Base-by-base conservation (phyloP, 306 rosid species). In the Bauhinia variegata region DNA sequence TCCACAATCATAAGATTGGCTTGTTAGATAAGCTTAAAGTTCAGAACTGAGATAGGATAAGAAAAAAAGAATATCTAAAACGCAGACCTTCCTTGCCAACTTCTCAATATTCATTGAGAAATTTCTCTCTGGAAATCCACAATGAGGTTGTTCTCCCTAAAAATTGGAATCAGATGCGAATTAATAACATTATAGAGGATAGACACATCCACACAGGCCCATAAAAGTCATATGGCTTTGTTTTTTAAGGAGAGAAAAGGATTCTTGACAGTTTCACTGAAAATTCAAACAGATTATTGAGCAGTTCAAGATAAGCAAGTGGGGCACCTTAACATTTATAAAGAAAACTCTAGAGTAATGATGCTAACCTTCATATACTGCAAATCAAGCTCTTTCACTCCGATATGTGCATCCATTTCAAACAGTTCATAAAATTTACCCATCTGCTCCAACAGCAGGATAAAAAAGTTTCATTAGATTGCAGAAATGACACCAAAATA, bases 81-180 rank as follows among this genome's bases (percentile, higher is more conserved):
- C 59, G 63, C 95, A 76, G 71, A 90, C 99, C 99, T 93, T 93
- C 73, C 86, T 80, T 56, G 96, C 99, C 65, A 93, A 72, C 80
- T 88, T 93, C 85, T 88, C 96, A 79, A 82, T 82, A 60, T 93
- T 85, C 78, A 82, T 53, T 4, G 97, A 86, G 75, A 93, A 93
- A 60, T 90, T 93, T 78, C 9, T 93, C 81, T 93, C 99, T 7
- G 96, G 99, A 83, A 93, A 93, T 72, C 99, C 99, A 75, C 99
- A 90, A 67, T 93, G 99, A 50, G 99, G 97, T 79, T 90, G 99
- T 46, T 90, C 97, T 62, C 96, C 99, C 99, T 90, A 67, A 54
- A 31, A 81, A 80, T 7, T 67, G 37, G 9, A 75, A 54, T 37
- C 49, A 65, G 15, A 53, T 14, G 33, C 41, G 41, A 79, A 67